A percentile compares a stretch with the other conserved stretches of the same genome.
phyloP scores from a whole-genome alignment of 768 basidiomycete species.

The Leccinum pellstonianum region DNA sequence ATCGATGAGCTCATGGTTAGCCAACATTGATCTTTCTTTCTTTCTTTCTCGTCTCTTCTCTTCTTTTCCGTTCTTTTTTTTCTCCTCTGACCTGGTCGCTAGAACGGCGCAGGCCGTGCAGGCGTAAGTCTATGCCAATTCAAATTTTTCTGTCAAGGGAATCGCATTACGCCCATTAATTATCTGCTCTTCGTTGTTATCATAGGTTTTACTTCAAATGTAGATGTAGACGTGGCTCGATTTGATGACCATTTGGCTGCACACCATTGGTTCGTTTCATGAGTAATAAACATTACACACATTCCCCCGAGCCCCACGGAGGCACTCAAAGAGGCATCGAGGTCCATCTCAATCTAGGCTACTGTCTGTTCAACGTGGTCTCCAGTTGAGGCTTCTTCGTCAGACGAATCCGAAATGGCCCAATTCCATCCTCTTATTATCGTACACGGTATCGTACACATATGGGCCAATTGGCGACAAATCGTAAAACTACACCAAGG shows the following conservation, averaged over 20 bases:
- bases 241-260: not conserved
- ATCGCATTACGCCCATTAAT: not conserved
- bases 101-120: not conserved
- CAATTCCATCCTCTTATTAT: constrained; percentile 1
- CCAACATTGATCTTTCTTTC: not conserved
- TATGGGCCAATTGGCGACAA: not conserved
- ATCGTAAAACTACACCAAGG: constrained; percentile 12
- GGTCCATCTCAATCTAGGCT: not conserved
- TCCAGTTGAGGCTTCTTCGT: not conserved
- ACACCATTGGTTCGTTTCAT: not conserved
- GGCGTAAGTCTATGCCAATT: constrained; percentile 1
- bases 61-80: not conserved
- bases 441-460: constrained; percentile 6
- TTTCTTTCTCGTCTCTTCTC: not conserved
- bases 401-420: not conserved
- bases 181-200: not conserved
- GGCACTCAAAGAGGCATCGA: not conserved
- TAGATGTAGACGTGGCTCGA: not conserved
- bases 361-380: not conserved
- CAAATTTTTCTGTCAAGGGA: not conserved
- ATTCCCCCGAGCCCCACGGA: not conserved
- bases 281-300: not conserved
- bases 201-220: not conserved
- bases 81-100: not conserved
- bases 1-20: constrained; percentile 23